Evolutionary conservation across 495 filamentous ascomycete species (phyloP).

Genomic region (Aspergillus biplanus): DNA sequence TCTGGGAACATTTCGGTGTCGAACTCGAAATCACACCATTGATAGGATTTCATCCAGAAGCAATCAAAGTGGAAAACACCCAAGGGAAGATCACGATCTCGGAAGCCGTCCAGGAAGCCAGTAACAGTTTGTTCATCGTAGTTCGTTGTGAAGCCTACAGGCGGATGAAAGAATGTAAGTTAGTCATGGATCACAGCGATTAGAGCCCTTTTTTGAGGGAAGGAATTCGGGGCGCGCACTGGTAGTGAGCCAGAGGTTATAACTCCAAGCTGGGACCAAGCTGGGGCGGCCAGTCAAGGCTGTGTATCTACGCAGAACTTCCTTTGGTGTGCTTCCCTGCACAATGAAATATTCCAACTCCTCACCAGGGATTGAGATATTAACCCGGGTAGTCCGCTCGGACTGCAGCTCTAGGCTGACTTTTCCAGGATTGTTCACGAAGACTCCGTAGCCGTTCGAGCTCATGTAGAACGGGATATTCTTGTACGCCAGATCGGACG

Average conservation of each 20-base stretch:
- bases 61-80: slow-evolving; percentile 75
- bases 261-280: slow-evolving; percentile 68
- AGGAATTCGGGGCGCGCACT: slow-evolving; percentile 28
- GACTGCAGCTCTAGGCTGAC: slow-evolving; percentile 69
- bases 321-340: slow-evolving; percentile 68
- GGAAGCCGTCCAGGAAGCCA: slow-evolving; percentile 69
- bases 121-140: slow-evolving; percentile 71
- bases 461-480: slow-evolving; percentile 74
- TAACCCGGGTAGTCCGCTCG: slow-evolving; percentile 66
- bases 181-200: not conserved
- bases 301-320: slow-evolving; percentile 65
- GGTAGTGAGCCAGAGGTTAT: slow-evolving; percentile 72
- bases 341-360: slow-evolving; percentile 65
- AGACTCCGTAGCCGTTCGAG: slow-evolving; percentile 71
- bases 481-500: slow-evolving; percentile 72
- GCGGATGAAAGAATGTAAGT: not conserved
- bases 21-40: slow-evolving; percentile 77
- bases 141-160: slow-evolving; percentile 62
- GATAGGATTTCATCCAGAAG: slow-evolving; percentile 69
- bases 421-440: slow-evolving; percentile 63
- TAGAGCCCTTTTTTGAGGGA: not conserved
- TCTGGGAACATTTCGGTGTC: slow-evolving; percentile 70
- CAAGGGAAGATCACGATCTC: slow-evolving; percentile 63
- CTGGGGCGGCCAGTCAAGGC: slow-evolving; percentile 62
- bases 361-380: slow-evolving; percentile 65